These are phyloP conservation scores for Agaricus subrufescens DNA, from an alignment of 768 basidiomycete species.

Conservation along the genomic window DNA sequence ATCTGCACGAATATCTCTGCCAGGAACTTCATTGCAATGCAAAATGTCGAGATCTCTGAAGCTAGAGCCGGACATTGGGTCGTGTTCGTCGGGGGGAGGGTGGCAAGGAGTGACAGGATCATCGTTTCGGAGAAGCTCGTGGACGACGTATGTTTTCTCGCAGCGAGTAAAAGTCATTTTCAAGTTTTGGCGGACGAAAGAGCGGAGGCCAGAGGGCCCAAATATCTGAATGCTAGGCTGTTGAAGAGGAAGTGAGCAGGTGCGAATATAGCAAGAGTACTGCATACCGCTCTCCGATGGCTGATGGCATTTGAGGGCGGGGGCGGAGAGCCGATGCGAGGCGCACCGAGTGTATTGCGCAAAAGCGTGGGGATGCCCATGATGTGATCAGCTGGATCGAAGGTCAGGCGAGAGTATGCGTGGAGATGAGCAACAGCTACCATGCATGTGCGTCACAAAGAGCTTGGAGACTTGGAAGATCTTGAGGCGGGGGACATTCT, in stretches of 20 bases:
- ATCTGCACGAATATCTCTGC: constrained; percentile 51
- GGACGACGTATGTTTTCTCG: constrained; percentile 63
- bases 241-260: background rate
- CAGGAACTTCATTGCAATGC: constrained; percentile 61
- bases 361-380: constrained; percentile 71
- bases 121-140: constrained; percentile 63
- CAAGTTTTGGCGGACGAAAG: constrained; percentile 67
- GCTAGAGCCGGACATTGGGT: constrained; percentile 9
- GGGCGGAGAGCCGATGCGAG: constrained; percentile 18
- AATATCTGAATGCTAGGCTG: constrained; percentile 66
- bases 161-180: constrained; percentile 61
- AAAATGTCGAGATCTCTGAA: constrained; percentile 32
- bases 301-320: constrained; percentile 15
- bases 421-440: constrained; percentile 27
- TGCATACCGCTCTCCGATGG: constrained; percentile 14
- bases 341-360: constrained; percentile 51
- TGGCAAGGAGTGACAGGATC: constrained; percentile 54
- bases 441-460: constrained; percentile 85
- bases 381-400: constrained; percentile 56
- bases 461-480: constrained; percentile 54
- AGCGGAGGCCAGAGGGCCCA: constrained; percentile 74
- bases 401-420: background rate
- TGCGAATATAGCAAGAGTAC: background rate
- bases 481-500: constrained; percentile 28
- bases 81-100: constrained; percentile 15